Evolutionary conservation across 2,329 filamentous ascomycete genomes (phyloP), one percentile per base, ranked within the genome.

Genomic region (Exophiala oligosperma): DNA sequence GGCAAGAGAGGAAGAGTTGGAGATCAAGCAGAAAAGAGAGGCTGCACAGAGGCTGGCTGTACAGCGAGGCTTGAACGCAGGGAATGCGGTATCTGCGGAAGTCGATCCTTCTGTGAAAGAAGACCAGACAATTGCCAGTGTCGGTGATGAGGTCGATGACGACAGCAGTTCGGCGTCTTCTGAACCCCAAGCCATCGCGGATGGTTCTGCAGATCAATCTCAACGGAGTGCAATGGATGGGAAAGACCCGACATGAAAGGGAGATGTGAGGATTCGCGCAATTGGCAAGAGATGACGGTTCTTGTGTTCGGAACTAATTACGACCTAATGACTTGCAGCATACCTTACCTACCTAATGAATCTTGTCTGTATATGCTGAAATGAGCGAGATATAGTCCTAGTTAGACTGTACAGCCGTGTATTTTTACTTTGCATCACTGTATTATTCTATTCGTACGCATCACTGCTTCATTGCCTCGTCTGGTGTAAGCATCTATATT

Each of bases 11-110:
- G 84, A 88, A 68, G 85, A 88, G 67, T 71, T 72, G 2, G 77
- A 79, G 38, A 73, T 87, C 26, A 73, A 79, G 55, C 74, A 76
- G 49, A 84, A 79, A 65, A 74, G 85, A 37, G 73, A 77, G 38
- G 81, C 81, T 46, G 85, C 85, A 2, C 77, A 79, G 35, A 75
- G 77, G 46, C 68, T 87, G 21, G 85, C 85, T 8, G 65, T 79
- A 9, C 77, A 78, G 57, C 77, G 81, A 28, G 85, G 85, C 5
- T 32, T 65, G 14, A 61, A 54, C 35, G 57, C 56, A 23, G 52
- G 48, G 17, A 29, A 54, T 38, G 44, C 53, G 3, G 49, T 57
- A 23, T 38, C 32, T 24, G 4, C 54, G 23, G 28, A 29, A 28
- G 46, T n/a, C 9, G 46, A 48, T 48, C 24, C n/a, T 17, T 43